Conservation (phyloP, 2,329 filamentous ascomycete species). For the Leptosphaerulina australis region DNA sequence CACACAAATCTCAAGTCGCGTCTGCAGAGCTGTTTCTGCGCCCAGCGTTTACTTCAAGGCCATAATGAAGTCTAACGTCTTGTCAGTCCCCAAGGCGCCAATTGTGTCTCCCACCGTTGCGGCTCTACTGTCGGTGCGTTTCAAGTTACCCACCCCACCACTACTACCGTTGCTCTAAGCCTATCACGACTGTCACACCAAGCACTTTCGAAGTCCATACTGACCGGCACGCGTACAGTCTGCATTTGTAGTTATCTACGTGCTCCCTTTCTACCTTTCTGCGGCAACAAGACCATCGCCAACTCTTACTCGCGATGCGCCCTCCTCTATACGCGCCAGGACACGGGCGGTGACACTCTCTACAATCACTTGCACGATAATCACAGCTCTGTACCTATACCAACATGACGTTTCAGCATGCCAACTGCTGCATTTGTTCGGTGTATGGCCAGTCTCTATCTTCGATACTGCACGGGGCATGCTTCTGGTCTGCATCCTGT, state of each 20-base stretch:
- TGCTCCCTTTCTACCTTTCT: constrained; percentile 88
- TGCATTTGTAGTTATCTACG: constrained; percentile 85
- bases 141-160: constrained; percentile 33
- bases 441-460: constrained; percentile 77
- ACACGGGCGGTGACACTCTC: constrained; percentile 80
- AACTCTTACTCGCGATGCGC: constrained; percentile 81
- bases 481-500: constrained; percentile 77
- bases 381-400: constrained; percentile 71
- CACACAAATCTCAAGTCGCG: constrained; percentile 18
- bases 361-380: constrained; percentile 69
- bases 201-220: constrained; percentile 20
- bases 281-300: constrained; percentile 78
- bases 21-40: constrained; percentile 22
- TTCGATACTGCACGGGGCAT: constrained; percentile 68
- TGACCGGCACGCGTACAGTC: constrained; percentile 58
- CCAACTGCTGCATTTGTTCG: constrained; percentile 71
- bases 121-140: constrained; percentile 49
- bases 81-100: constrained; percentile 46
- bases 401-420: constrained; percentile 58
- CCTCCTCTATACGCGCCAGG: constrained; percentile 85
- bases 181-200: constrained; percentile 28
- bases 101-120: constrained; percentile 44
- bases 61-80: constrained; percentile 38
- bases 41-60: constrained; percentile 11
- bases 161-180: constrained; percentile 26